phyloP scores from a whole-genome alignment of 345 rosid genomes.

The Eucalyptus camaldulensis region DNA sequence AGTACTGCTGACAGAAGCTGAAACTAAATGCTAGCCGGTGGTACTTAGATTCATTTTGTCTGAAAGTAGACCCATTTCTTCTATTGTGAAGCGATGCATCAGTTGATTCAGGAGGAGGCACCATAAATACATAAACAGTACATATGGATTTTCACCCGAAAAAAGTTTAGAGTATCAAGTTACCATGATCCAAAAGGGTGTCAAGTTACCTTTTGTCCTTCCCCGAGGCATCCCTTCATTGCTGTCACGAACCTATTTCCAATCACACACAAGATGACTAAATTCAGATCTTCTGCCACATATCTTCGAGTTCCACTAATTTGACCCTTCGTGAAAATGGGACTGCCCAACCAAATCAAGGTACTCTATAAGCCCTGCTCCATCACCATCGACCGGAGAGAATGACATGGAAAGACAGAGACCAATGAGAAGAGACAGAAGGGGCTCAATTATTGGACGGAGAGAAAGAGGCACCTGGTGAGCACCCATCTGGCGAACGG shows the following conservation, averaged over 20 bases:
- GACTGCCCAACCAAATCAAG: neutral
- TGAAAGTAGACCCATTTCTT: neutral
- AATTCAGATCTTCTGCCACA: neutral
- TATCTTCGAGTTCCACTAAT: neutral
- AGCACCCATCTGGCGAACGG: conserved; percentile 30
- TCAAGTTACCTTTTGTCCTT: neutral
- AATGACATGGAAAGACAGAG: neutral
- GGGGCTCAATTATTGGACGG: neutral
- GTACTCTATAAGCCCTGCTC: neutral
- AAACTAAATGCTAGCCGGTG: neutral
- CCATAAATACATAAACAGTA: neutral
- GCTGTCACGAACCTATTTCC: neutral
- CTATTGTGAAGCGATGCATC: neutral
- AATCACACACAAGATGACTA: neutral
- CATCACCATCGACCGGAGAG: neutral
- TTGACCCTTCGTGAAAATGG: neutral
- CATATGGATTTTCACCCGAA: neutral
- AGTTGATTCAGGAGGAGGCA: neutral
- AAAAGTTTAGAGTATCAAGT: neutral
- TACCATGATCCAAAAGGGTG: neutral
- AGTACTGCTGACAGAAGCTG: neutral
- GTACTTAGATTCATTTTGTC: neutral
- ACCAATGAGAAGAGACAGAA: neutral
- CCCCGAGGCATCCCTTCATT: neutral
- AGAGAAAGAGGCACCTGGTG: conserved; percentile 41